Conservation (phyloP, 331 rosid genomes). For the Stylosanthes scabra region DNA sequence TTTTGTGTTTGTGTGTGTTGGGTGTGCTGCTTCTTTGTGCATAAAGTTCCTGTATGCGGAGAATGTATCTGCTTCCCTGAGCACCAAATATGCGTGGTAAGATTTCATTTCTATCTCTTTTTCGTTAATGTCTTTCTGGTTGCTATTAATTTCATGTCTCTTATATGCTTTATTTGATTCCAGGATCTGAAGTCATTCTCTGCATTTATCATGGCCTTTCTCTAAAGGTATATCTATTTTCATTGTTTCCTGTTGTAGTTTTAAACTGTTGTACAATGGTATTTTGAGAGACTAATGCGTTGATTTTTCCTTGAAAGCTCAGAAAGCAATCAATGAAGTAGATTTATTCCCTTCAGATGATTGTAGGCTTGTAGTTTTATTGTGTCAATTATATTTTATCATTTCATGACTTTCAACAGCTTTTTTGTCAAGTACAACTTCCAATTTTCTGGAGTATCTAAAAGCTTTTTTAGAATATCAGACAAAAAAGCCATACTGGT, state of each 20-base stretch:
- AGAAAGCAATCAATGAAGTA: slow-evolving; percentile 98
- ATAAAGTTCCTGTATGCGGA: no score
- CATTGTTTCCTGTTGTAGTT: slow-evolving; percentile 23
- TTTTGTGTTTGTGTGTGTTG: no score
- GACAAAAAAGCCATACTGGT: slow-evolving; percentile 62
- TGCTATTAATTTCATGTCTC: slow-evolving; percentile 32
- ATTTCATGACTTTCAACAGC: slow-evolving; percentile 64
- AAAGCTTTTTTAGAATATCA: slow-evolving; percentile 73
- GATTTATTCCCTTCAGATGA: slow-evolving; percentile 36
- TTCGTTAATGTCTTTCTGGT: slow-evolving; percentile 30
- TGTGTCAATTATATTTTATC: slow-evolving; percentile 36
- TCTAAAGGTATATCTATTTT: slow-evolving; percentile 77
- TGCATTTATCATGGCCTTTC: slow-evolving; percentile 82
- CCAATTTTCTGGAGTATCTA: slow-evolving; percentile 97
- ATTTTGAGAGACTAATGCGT: slow-evolving; percentile 40
- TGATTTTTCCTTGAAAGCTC: slow-evolving; percentile 66
- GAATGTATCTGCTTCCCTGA: no score
- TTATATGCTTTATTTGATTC: slow-evolving; percentile 48
- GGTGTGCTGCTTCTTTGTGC: no score
- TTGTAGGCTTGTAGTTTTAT: slow-evolving; percentile 26
- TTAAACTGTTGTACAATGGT: slow-evolving; percentile 12
- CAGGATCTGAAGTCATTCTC: slow-evolving; percentile 87
- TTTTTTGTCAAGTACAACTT: slow-evolving; percentile 98
- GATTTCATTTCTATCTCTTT: no score
- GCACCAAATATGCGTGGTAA: no score